Base-by-base conservation (phyloP, 169 alveolate species). In the Theileria parva region DNA sequence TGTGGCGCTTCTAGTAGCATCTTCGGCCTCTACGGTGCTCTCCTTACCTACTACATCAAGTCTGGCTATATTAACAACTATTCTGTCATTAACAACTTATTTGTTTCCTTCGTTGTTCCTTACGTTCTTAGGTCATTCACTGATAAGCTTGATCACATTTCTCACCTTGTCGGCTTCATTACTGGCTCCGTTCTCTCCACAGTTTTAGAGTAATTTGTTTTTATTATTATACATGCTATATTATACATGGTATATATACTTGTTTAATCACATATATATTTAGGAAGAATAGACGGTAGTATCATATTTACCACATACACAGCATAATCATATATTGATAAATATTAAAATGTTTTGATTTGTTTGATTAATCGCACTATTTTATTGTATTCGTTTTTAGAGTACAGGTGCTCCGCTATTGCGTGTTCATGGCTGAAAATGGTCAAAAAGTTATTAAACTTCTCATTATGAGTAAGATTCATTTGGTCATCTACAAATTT, bases 1-100 rank as follows among this genome's bases (percentile, higher is more conserved):
- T 83, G 89, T 21, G 89, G 89, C 50, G 86, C 91, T 2, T 77
- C 87, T 0, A n/a, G 85, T 57, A 77, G 86, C 32, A 85, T 85
- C 0, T 85, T 75, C 39, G 91, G 91, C 15, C 80, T 85, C 63
- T 48, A 64, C 75, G 91, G 91, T 19, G 91, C 91, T 8, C 72
- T 85, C 15, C 74, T 77, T 13, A 80, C 85, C 50, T 71, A 60
- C 77, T 61, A 77, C 28, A 32, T 68, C 23, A 48, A 74, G 17
- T 77, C 68, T 48, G 81, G 81, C 21, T 53, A 53, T 44, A 27
- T 19, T 2, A 27, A 53, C 34, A 77, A 83, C 66, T 66, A 48
- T 59, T 11, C 57, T 17, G 66, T 65, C 28, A 34, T 74, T 19
- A 12, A 55, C 50, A 79, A 80, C 30, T 27, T 85, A 25, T 57